Evolutionary conservation across 768 basidiomycete genomes (phyloP), one percentile per base, ranked within the genome.

Genomic region (Sarcodon aspratus): DNA sequence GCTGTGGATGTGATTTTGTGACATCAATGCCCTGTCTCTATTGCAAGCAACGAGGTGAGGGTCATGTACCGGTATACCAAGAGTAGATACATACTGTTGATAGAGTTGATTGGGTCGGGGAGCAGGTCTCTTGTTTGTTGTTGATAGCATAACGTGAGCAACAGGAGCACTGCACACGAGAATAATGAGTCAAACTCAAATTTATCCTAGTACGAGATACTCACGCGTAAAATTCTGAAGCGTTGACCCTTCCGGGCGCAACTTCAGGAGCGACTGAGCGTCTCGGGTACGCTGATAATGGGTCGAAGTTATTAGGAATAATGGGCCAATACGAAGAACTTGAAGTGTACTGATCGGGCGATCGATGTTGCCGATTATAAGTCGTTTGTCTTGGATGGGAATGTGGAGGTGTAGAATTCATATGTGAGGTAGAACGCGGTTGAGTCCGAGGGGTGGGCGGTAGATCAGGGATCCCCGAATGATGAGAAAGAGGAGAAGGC

Each of bases 171-270:
- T 79, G 54, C 33, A 48, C 21, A 27, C 21, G 18, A 45, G 9
- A 45, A n/a, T 27, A 13, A 33, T 54, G 18, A 55, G 44, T 27
- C 32, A 32, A 35, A 33, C 48, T 17, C 9, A 27, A 13, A 18
- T 32, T 34, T 21, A 9, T 48, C 18, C 7, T 18, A 45, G 10
- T 36, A 32, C n/a, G 17, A 21, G 33, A 21, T 1, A 54, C 72
- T 45, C 55, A 78, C 83, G 75, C 79, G 66, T 85, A 85, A 32
- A 84, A 71, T 3, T 74, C 66, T 12, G 67, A 53, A 1, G 74
- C 52, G 40, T 58, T 50, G 2, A 54, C 42, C n/a, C 54, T 47
- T 17, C 50, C 54, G n/a, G 55, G 57, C 21, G 51, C 45, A 17
- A 49, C 44, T 11, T 54, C 49, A 27, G 38, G 46, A 18, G 34